These are phyloP conservation scores for Hypoxylon rickii DNA, from an alignment of 495 filamentous ascomycete genomes.

Conservation along the genomic window DNA sequence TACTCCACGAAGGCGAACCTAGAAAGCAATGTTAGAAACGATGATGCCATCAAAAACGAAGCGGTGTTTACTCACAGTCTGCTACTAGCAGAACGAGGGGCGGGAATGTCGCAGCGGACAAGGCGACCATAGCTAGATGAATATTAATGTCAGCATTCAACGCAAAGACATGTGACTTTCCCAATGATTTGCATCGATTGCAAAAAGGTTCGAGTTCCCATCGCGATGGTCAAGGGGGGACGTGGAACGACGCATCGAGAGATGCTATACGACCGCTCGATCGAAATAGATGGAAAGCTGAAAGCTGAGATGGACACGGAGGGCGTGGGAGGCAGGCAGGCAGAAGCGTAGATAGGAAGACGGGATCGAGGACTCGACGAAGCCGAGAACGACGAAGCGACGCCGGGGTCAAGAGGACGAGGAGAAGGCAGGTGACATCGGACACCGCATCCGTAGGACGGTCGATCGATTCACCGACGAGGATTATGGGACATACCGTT, in stretches of 20 bases:
- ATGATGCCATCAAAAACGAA: not conserved
- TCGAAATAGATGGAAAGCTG: slow-evolving; percentile 47
- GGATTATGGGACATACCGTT: slow-evolving; percentile 74
- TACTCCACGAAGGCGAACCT: slow-evolving; percentile 99
- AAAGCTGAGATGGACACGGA: slow-evolving; percentile 42
- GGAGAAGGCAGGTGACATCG: slow-evolving; percentile 40
- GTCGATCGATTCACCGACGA: slow-evolving; percentile 43
- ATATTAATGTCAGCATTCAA: slow-evolving; percentile 46
- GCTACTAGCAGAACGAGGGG: slow-evolving; percentile 87
- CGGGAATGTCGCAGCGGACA: slow-evolving; percentile 98
- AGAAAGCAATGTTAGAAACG: slow-evolving; percentile 31
- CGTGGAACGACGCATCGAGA: slow-evolving; percentile 43
- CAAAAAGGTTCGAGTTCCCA: slow-evolving; percentile 36
- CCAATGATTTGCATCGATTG: slow-evolving; percentile 35
- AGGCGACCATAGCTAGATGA: slow-evolving; percentile 88
- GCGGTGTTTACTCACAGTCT: slow-evolving; percentile 76
- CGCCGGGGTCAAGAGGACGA: slow-evolving; percentile 36
- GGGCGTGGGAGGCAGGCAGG: slow-evolving; percentile 45
- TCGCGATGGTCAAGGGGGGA: slow-evolving; percentile 41
- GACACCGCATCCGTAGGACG: slow-evolving; percentile 43
- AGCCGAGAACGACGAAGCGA: slow-evolving; percentile 43
- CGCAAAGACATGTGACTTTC: slow-evolving; percentile 38
- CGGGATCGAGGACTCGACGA: slow-evolving; percentile 43
- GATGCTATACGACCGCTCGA: slow-evolving; percentile 61
- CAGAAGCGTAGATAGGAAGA: slow-evolving; percentile 48